Evolutionary conservation across 2,329 filamentous ascomycete genomes (phyloP).

Genomic region (Pseudocercospora fijiensis): DNA sequence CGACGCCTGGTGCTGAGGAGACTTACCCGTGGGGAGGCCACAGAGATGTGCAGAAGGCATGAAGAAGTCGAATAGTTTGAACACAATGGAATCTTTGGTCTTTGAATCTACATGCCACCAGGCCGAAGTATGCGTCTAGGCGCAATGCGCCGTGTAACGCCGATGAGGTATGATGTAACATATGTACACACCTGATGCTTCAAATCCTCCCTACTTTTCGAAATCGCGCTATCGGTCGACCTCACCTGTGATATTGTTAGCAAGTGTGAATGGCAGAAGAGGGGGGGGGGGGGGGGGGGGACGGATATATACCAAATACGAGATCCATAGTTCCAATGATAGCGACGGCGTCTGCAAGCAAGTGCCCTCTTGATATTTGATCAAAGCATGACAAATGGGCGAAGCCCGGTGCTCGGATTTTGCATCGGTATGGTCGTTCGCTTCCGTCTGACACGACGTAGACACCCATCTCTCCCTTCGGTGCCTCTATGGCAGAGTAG

Average conservation of each 20-base stretch:
- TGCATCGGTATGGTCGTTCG: conserved; percentile 94
- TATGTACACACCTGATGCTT: conserved; percentile 14
- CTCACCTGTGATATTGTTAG: not conserved
- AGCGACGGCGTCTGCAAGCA: conserved; percentile 93
- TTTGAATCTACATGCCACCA: conserved; percentile 6
- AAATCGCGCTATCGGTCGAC: conserved; percentile 9
- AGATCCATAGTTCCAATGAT: conserved; percentile 71
- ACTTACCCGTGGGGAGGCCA: too few relatives aligned
- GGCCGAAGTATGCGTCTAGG: conserved; percentile 7
- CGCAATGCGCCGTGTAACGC: conserved; percentile 15
- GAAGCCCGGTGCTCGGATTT: conserved; percentile 95
- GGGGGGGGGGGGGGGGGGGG: too few relatives aligned
- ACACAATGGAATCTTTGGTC: conserved; percentile 6
- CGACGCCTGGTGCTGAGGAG: too few relatives aligned
- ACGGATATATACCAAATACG: conserved; percentile 74
- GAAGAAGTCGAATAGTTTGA: not conserved
- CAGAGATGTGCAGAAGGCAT: too few relatives aligned
- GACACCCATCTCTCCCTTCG: conserved; percentile 99
- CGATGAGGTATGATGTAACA: conserved; percentile 12
- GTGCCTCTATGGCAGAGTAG: conserved; percentile 97
- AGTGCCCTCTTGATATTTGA: conserved; percentile 85
- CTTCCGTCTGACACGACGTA: conserved; percentile 94
- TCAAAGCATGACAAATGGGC: conserved; percentile 94
- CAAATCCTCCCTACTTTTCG: not conserved
- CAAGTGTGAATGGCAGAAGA: not conserved